Conservation (phyloP, 1,139 yeast genomes). For the Taphrina wiesneri region DNA sequence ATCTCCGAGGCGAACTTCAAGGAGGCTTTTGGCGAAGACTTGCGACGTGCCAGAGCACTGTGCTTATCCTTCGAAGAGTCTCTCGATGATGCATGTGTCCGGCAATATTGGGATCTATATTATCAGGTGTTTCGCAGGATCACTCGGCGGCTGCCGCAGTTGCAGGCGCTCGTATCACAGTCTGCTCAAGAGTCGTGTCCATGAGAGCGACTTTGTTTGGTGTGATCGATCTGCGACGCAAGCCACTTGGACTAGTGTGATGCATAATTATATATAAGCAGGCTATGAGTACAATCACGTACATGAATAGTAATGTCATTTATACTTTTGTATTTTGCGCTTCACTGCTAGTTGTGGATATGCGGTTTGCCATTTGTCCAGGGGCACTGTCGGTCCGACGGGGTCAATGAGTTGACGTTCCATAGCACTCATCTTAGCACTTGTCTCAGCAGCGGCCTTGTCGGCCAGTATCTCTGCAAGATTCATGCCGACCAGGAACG, state of each 20-base stretch:
- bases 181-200: background rate
- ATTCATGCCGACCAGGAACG: constrained; percentile 28
- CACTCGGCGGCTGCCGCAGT: background rate
- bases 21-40: background rate
- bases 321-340: constrained; percentile 14
- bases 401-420: constrained; percentile 10
- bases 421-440: background rate
- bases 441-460: constrained; percentile 9
- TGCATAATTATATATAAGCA: background rate
- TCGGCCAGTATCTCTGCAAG: constrained; percentile 29
- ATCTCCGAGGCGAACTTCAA: background rate
- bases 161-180: background rate
- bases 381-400: constrained; percentile 9
- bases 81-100: background rate
- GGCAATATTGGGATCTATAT: background rate
- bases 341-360: constrained; percentile 22
- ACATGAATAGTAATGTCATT: background rate
- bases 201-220: background rate
- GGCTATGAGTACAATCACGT: background rate
- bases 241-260: too few species aligned
- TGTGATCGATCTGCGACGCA: too few species aligned
- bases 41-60: background rate
- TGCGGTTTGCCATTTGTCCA: constrained; percentile 28
- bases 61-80: background rate
- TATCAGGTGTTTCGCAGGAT: background rate